Percentiles rank a stretch among this genome's conserved stretches.
phyloP scores from a whole-genome alignment of 768 basidiomycete genomes.

The Mycena rebaudengoi region DNA sequence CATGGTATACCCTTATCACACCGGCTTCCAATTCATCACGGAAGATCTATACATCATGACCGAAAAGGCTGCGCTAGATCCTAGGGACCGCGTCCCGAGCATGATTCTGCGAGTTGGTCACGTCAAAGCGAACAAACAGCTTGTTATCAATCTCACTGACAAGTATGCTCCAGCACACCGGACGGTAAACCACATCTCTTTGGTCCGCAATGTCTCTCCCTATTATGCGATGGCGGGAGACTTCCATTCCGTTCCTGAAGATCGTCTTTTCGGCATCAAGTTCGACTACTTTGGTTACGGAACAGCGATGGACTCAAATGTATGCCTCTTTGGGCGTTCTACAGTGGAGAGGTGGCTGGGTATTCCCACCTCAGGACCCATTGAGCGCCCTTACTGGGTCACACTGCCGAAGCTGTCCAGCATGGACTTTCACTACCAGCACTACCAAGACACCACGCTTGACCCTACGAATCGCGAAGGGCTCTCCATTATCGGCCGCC shows the following conservation, averaged over 20 bases:
- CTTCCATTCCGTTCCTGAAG: not conserved
- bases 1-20: not conserved
- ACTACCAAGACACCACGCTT: not conserved
- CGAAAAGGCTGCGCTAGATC: not conserved
- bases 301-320: not conserved
- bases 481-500: constrained; percentile 3
- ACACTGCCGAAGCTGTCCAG: not conserved
- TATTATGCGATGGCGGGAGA: not conserved
- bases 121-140: not conserved
- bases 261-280: constrained; percentile 18
- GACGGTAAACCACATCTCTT: not conserved
- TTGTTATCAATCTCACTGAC: not conserved
- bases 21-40: constrained; percentile 21
- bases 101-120: not conserved
- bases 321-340: constrained; percentile 3
- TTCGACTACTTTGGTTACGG: constrained; percentile 2
- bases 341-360: constrained; percentile 13
- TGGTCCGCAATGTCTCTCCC: constrained; percentile 11
- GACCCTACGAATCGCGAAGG: constrained; percentile 15
- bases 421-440: not conserved
- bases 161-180: not conserved
- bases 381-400: constrained; percentile 9
- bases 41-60: constrained; percentile 15
- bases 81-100: not conserved
- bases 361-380: not conserved